phyloP scores from a whole-genome alignment of 2,329 filamentous ascomycete genomes.

The Daldinia eschscholtzii region DNA sequence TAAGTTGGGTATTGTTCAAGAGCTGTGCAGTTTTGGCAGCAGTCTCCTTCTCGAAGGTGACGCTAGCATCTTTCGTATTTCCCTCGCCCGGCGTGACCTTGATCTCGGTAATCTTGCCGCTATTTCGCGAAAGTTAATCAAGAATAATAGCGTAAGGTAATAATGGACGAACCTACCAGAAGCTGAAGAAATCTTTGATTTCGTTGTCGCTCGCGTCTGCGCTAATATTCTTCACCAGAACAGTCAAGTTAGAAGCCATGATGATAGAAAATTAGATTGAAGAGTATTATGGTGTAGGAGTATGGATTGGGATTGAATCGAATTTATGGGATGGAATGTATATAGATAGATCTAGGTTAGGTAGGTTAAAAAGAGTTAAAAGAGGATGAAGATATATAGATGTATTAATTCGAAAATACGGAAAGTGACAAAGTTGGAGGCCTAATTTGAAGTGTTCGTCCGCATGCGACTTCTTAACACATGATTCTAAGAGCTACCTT shows the following conservation, averaged over 20 bases:
- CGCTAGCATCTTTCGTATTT: conserved; percentile 84
- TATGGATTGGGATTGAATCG: neutral
- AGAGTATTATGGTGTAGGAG: conserved; percentile 3
- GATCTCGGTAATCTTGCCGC: conserved; percentile 90
- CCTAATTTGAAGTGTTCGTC: conserved; percentile 18
- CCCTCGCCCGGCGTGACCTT: conserved; percentile 75
- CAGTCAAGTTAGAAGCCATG: conserved; percentile 73
- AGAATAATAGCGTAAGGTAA: conserved; percentile 15
- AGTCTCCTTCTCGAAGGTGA: conserved; percentile 96
- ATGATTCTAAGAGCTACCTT: conserved; percentile 9
- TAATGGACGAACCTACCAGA: conserved; percentile 71
- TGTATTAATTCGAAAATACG: neutral
- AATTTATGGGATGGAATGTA: conserved; percentile 10
- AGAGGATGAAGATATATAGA: conserved; percentile 3
- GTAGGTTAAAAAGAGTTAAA: conserved; percentile 13
- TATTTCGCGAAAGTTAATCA: conserved; percentile 53
- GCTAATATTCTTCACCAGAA: conserved; percentile 92
- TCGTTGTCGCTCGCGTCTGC: conserved; percentile 86
- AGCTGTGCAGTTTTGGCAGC: conserved; percentile 97
- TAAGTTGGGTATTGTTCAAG: conserved; percentile 96
- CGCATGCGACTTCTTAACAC: conserved; percentile 28
- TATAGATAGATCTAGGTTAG: conserved; percentile 2
- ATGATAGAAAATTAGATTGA: conserved; percentile 45
- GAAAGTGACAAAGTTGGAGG: conserved; percentile 26
- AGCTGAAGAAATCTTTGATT: conserved; percentile 97